Evolutionary conservation across 2,329 filamentous ascomycete species (phyloP).

Genomic region (Dactylella cylindrospora): DNA sequence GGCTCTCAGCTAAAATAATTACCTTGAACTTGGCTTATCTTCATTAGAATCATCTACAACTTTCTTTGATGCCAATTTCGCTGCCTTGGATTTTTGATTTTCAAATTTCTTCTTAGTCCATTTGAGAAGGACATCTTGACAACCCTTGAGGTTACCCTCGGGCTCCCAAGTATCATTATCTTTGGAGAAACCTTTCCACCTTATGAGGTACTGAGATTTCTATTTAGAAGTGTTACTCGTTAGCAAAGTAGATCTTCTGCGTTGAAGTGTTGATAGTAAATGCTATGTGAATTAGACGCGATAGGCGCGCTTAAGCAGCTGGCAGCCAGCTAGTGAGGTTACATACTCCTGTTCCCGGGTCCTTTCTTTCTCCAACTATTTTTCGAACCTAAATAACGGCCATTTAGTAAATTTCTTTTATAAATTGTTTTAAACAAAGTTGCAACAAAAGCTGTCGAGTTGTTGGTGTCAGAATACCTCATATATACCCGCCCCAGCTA

Average conservation of each 20-base stretch:
- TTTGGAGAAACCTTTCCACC: constrained; percentile 45
- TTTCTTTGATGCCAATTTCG: constrained; percentile 12
- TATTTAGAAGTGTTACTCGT: constrained; percentile 1
- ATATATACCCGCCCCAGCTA: no score
- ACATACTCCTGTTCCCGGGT: constrained; percentile 6
- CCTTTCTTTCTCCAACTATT: constrained; percentile 21
- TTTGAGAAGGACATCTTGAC: constrained; percentile 13
- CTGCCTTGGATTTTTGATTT: neutral
- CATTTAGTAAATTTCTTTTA: no score
- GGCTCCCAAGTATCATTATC: constrained; percentile 46
- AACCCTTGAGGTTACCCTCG: constrained; percentile 34
- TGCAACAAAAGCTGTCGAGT: no score
- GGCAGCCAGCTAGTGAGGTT: no score
- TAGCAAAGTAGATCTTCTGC: constrained; percentile 15
- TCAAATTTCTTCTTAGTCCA: constrained; percentile 35
- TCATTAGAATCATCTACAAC: no score
- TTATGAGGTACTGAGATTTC: constrained; percentile 25
- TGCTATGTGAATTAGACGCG: neutral
- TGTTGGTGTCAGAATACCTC: no score
- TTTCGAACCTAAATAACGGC: constrained; percentile 20
- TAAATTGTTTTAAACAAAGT: no score
- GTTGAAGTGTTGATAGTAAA: no score
- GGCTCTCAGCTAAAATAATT: no score
- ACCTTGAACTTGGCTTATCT: no score
- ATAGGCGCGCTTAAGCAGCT: constrained; percentile 1